phyloP scores from a whole-genome alignment of 177 flowering plant species.

The Tripterygium wilfordii region DNA sequence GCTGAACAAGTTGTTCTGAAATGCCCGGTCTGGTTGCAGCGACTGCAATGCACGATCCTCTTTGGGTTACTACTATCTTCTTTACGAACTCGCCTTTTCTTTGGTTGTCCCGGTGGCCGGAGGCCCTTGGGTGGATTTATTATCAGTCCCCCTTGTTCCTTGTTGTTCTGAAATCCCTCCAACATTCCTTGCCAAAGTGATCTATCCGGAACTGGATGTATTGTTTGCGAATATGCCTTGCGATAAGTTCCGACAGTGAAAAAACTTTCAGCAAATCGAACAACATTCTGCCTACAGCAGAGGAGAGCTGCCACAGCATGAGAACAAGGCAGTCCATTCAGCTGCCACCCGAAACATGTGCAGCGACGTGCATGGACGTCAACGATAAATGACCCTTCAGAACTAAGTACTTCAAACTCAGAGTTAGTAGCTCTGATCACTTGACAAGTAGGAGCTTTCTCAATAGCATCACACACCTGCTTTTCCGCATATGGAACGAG shows the following conservation, averaged over 20 bases:
- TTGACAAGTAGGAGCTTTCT: conserved; percentile 60
- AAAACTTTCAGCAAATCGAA: conserved; percentile 86
- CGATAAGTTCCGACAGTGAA: conserved; percentile 80
- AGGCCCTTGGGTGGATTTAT: conserved; percentile 84
- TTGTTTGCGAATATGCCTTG: conserved; percentile 83
- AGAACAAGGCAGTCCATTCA: conserved; percentile 82
- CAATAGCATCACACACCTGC: conserved; percentile 71
- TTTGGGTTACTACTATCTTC: conserved; percentile 69
- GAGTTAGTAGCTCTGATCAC: conserved; percentile 88
- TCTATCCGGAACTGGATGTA: conserved; percentile 89
- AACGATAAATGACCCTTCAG: conserved; percentile 70
- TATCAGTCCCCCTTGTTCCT: conserved; percentile 25
- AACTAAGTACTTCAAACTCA: conserved; percentile 84
- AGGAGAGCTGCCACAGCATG: conserved; percentile 91
- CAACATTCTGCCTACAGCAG: conserved; percentile 79
- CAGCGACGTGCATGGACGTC: conserved; percentile 78
- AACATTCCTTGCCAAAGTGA: conserved; percentile 65
- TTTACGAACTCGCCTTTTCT: conserved; percentile 64
- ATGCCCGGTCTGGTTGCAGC: conserved; percentile 90
- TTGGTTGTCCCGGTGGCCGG: conserved; percentile 69
- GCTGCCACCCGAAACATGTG: conserved; percentile 85
- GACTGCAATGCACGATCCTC: conserved; percentile 83
- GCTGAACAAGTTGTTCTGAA: conserved; percentile 91
- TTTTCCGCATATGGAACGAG: conserved; percentile 89
- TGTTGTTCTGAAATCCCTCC: conserved; percentile 35